Evolutionary conservation across 2,329 filamentous ascomycete genomes (phyloP), one percentile per base, ranked within the genome.

Genomic region (Lasiodiplodia citricola): DNA sequence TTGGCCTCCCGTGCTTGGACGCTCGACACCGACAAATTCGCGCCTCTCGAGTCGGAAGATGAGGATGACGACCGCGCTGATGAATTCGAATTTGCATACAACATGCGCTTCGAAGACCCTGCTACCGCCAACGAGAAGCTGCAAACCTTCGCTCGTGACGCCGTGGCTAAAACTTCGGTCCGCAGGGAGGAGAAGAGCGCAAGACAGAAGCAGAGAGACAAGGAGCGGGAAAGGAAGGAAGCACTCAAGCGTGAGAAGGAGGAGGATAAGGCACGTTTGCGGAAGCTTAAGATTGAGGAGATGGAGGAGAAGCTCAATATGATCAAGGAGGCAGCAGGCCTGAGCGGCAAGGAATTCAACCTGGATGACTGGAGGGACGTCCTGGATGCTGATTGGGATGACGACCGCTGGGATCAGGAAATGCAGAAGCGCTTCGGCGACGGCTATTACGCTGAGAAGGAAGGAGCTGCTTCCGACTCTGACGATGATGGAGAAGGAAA

Each of bases 81-180:
- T 55, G 89, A 91, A 70, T 97, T 95, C 75, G 96, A 99, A 81
- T 87, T 92, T 72, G 94, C 94, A 4, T 99, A 97, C 83, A 99
- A 99, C 82, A 83, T 97, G 81, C 91, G 96, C 41, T 99, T 99
- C 76, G 96, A 99, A 78, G 92, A 98, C 74, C 94, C 96, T 0
- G 87, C 87, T 70, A 94, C 92, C 77, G 90, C 92, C 74, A 97
- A 97, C 77, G 93, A 97, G 80, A 90, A 92, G 62, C 84, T 99
- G 38, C 90, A 91, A 75, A 93, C 94, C 6, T 97, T 97, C 81
- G 91, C 95, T 68, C 91, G 95, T 88, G 93, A 97, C 77, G 86
- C 93, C 21, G 91, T 92, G 47, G 90, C 90, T 50, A 90, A 91
- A 71, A 91, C 92, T 72, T 96, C 94, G 0, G 94, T 97, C 28